These are phyloP conservation scores for Claviceps pusilla DNA, from an alignment of 2,329 filamentous ascomycete genomes.

Conservation along the genomic window DNA sequence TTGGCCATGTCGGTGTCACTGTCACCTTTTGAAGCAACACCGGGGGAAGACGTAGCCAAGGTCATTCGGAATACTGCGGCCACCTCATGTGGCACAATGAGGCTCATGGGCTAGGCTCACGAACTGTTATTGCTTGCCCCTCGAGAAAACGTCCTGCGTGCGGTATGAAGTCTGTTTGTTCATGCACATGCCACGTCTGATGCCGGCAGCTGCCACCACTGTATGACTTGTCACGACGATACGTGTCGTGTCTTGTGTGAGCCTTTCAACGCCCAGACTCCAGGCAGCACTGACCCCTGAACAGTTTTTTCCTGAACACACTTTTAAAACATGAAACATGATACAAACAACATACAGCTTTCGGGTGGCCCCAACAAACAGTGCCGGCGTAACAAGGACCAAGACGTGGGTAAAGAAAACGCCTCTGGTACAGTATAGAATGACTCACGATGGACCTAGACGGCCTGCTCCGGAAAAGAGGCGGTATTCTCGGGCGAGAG, in stretches of 20 bases:
- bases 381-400: neutral
- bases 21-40: conserved; percentile 2
- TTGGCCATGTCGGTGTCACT: conserved; percentile 3
- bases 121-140: neutral
- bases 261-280: neutral
- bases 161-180: neutral
- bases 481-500: neutral
- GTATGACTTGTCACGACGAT: neutral
- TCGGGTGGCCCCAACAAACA: neutral
- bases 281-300: neutral
- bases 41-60: conserved; percentile 1
- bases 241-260: neutral
- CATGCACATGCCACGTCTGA: neutral
- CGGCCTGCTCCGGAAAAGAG: neutral
- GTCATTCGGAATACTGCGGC: conserved; percentile 1
- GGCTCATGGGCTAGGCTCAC: neutral
- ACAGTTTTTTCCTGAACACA: neutral
- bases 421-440: neutral
- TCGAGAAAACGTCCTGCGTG: neutral
- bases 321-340: neutral
- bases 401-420: neutral
- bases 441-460: neutral
- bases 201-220: neutral
- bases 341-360: no score
- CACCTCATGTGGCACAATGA: neutral